A percentile compares a stretch with the other conserved stretches of the same genome.
Conservation (phyloP, 345 rosid species). For the Citrus reticulata region DNA sequence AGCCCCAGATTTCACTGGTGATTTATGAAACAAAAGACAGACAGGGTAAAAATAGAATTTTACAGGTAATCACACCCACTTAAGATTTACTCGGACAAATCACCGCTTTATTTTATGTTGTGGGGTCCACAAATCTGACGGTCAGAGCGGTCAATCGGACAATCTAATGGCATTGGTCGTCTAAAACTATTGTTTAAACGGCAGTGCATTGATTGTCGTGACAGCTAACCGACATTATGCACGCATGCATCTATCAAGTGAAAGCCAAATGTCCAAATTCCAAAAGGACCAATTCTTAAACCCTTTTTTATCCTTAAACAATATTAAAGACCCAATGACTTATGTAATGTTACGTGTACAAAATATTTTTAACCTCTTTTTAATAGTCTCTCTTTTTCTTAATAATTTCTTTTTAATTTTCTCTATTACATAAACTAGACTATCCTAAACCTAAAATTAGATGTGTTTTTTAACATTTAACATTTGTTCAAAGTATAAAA, state of each 20-base stretch:
- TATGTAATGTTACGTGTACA: conserved; percentile 8
- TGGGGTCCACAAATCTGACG: background rate
- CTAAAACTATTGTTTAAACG: too few relatives aligned
- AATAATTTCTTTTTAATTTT: too few relatives aligned
- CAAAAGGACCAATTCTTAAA: background rate
- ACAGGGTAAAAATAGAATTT: conserved; percentile 6
- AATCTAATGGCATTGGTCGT: too few relatives aligned
- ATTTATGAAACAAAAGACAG: conserved; percentile 1
- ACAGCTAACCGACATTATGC: too few relatives aligned
- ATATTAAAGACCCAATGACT: background rate
- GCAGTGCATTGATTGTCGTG: too few relatives aligned
- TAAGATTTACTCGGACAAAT: background rate
- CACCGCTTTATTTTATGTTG: background rate
- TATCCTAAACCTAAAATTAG: background rate
- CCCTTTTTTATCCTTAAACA: background rate
- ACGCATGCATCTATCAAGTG: background rate
- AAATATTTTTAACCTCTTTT: background rate
- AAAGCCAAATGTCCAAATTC: background rate
- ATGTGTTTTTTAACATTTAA: background rate
- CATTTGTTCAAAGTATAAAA: background rate
- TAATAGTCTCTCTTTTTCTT: background rate
- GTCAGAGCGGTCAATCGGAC: conserved; percentile 1
- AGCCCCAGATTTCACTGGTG: conserved; percentile 8
- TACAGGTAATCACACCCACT: background rate
- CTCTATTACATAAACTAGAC: background rate